Conservation (phyloP, 768 basidiomycete species). For the Kwoniella europaea region DNA sequence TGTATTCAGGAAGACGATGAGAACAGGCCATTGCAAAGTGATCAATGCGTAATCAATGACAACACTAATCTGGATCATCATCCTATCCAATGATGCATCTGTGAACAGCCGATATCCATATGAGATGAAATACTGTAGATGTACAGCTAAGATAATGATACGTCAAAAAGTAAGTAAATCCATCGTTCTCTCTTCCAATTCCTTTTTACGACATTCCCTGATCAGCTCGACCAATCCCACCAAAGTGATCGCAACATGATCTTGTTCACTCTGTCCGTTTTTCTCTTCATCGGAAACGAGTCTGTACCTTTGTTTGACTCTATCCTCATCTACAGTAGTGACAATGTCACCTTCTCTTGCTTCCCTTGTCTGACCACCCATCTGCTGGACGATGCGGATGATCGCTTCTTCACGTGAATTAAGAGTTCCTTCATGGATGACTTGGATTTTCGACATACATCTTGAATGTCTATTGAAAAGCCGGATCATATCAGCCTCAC, state of each 20-base stretch:
- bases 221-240: neutral
- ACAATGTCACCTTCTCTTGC: neutral
- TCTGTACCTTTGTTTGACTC: neutral
- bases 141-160: neutral
- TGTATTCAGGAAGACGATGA: neutral
- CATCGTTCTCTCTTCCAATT: neutral
- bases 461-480: neutral
- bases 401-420: neutral
- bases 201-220: neutral
- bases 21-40: neutral
- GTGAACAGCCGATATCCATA: too few species aligned
- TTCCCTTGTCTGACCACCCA: neutral
- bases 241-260: neutral
- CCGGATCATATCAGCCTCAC: neutral
- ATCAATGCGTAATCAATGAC: neutral
- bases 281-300: neutral
- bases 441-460: neutral
- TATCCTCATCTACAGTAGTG: neutral
- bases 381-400: neutral
- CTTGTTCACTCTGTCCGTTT: too few species aligned
- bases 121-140: neutral
- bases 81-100: too few species aligned
- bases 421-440: neutral
- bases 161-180: neutral
- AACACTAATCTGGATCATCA: too few species aligned